These are phyloP conservation scores for Mentha longifolia DNA, from an alignment of 257 asterid genomes.

Conservation along the genomic window DNA sequence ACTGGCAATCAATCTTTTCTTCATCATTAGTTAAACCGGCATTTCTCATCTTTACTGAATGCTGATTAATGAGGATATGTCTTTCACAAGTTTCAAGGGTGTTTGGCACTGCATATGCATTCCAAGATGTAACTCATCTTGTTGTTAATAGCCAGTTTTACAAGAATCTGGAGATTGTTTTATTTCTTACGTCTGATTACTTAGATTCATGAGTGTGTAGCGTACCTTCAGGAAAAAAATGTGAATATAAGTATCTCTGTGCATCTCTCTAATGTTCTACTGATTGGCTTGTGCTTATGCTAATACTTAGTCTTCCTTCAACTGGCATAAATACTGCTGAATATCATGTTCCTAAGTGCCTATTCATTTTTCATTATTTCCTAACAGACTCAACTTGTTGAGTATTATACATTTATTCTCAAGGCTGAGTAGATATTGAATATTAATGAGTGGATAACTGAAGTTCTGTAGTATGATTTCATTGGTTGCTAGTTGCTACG, in stretches of 20 bases:
- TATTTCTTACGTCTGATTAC: too few relatives aligned
- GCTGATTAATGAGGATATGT: not conserved
- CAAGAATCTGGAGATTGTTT: too few relatives aligned
- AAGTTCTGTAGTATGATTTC: not conserved
- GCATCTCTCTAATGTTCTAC: too few relatives aligned
- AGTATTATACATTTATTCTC: not conserved
- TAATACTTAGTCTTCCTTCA: not conserved
- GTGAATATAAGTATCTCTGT: too few relatives aligned
- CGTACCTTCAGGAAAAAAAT: too few relatives aligned
- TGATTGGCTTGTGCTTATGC: not conserved
- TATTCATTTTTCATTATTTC: not conserved
- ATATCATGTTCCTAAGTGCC: too few relatives aligned
- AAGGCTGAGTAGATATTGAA: not conserved
- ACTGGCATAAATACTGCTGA: too few relatives aligned
- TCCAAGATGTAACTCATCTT: not conserved
- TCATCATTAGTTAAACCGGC: conserved; percentile 7
- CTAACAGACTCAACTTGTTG: not conserved
- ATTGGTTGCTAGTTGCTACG: not conserved
- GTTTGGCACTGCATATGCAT: not conserved
- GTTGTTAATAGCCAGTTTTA: not conserved
- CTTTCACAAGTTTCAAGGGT: conserved; percentile 9
- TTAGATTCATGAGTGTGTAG: too few relatives aligned
- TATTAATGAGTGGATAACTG: not conserved
- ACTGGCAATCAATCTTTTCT: not conserved
- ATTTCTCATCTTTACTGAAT: not conserved